Base-by-base conservation (phyloP, 2,329 filamentous ascomycete genomes). In the Talaromyces atroroseus region DNA sequence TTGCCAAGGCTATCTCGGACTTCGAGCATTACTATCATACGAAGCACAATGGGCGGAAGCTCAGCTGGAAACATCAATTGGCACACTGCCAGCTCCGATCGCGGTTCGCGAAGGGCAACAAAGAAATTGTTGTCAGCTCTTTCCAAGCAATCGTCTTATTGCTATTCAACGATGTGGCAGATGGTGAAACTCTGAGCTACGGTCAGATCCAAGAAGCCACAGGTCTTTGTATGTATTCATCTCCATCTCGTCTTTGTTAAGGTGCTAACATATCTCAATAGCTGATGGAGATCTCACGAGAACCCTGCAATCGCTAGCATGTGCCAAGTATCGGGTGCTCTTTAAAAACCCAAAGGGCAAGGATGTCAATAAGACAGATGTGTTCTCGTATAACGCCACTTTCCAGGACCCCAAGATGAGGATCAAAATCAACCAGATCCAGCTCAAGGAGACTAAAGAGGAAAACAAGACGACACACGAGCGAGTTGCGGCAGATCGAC, bases 361-460 rank as follows among this genome's bases (percentile, higher is more conserved):
- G 54, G 92, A 99, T 0, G 85, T 99, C 62, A 81, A 82, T 58
- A 68, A 78, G 0, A 89, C 83, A 0, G 95, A 99, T 73, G 89
- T 86, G 0, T 99, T 99, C 66, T 84, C 83, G 0, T 86, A 95
- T 66, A 96, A 96, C 75, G 73, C 80, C 46, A 70, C 71, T 16
- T 99, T 99, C 73, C 77, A 77, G 2, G 88, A 96, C 67, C 81
- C 86, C 20, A 95, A 94, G 72, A 88, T 89, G 73, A 85, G 91
- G 56, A 86, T 99, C 75, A 99, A 99, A 78, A 96, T 99, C 78
- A 99, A 97, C 75, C 92, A 96, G 74, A 94, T 99, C 64, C 94
- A 99, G 74, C 82, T 96, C 51, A 95, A 94, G 74, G 94, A 99
- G 75, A 97, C 94, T 0, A 89, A 88, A 65, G 88, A 92, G 67